phyloP scores from a whole-genome alignment of 768 basidiomycete species.

The Tricholoma saponaceum region DNA sequence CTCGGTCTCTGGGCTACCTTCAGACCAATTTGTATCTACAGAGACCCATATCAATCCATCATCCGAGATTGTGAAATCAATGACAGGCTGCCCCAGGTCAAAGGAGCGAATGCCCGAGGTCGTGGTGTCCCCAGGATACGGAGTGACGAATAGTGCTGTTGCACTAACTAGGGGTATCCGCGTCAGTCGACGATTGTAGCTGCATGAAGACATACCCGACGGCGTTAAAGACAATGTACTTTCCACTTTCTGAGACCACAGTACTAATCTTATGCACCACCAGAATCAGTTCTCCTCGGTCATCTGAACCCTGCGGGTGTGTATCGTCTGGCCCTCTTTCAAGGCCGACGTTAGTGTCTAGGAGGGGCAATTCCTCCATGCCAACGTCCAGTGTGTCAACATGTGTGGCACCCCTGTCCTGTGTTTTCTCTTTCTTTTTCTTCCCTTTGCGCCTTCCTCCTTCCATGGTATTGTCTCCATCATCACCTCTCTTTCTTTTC shows the following conservation, averaged over 20 bases:
- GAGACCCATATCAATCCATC: conserved; percentile 18
- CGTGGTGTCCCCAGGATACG: conserved; percentile 21
- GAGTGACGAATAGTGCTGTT: conserved; percentile 58
- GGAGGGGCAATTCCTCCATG: not conserved
- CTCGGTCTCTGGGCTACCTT: not conserved
- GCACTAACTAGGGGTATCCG: conserved; percentile 37
- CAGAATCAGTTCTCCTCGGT: conserved; percentile 38
- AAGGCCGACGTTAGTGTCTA: conserved; percentile 2
- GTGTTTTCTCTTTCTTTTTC: conserved; percentile 20
- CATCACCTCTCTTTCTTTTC: conserved; percentile 32
- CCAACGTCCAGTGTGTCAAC: not conserved
- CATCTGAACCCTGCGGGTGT: conserved; percentile 2
- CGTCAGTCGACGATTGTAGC: not conserved
- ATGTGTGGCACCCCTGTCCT: not conserved
- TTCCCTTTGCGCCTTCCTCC: not conserved
- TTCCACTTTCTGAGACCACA: conserved; percentile 29
- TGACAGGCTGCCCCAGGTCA: conserved; percentile 20
- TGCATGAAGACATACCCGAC: conserved; percentile 55
- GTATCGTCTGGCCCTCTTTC: conserved; percentile 5
- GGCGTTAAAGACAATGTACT: conserved; percentile 58
- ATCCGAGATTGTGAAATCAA: conserved; percentile 15
- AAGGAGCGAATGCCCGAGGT: conserved; percentile 12
- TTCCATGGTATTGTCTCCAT: conserved; percentile 23
- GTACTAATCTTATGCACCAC: conserved; percentile 57
- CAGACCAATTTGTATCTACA: conserved; percentile 21